These are phyloP conservation scores for Didymella keratinophila DNA, from an alignment of 2,329 filamentous ascomycete species.

Conservation along the genomic window DNA sequence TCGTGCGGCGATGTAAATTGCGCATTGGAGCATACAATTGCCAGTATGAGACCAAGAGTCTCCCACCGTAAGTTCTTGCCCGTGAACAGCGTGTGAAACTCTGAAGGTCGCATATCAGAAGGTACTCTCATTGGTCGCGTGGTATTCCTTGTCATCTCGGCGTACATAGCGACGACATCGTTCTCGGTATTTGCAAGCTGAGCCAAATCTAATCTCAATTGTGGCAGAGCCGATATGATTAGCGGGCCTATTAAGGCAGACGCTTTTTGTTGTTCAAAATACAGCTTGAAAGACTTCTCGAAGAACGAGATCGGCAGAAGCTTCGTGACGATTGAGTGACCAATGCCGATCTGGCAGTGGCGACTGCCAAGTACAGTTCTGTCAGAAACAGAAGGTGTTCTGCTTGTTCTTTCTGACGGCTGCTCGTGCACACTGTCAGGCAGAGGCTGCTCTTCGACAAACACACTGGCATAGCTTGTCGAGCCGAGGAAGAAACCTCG, in stretches of 20 bases:
- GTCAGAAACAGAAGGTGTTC: conserved; percentile 31
- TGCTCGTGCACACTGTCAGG: conserved; percentile 43
- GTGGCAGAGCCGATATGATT: conserved; percentile 41
- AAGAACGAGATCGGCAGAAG: conserved; percentile 42
- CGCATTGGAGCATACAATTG: conserved; percentile 39
- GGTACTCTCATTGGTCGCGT: conserved; percentile 43
- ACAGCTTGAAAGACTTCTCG: conserved; percentile 38
- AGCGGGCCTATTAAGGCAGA: conserved; percentile 41
- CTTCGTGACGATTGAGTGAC: conserved; percentile 39
- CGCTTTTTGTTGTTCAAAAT: conserved; percentile 39
- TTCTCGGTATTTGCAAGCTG: conserved; percentile 29
- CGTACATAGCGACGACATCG: conserved; percentile 33
- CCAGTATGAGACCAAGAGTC: conserved; percentile 41
- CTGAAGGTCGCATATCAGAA: conserved; percentile 39
- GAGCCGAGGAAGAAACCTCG: conserved; percentile 47
- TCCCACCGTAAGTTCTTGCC: conserved; percentile 48
- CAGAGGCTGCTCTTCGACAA: conserved; percentile 42
- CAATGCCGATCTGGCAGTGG: conserved; percentile 42
- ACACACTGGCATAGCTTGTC: conserved; percentile 48
- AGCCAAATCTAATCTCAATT: conserved; percentile 42
- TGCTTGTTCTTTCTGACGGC: conserved; percentile 34
- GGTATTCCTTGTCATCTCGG: conserved; percentile 46
- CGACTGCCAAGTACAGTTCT: conserved; percentile 32
- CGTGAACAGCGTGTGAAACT: conserved; percentile 46
- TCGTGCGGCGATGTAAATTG: conserved; percentile 44